Base-by-base conservation (phyloP, 345 rosid species). In the Salix viminalis region DNA sequence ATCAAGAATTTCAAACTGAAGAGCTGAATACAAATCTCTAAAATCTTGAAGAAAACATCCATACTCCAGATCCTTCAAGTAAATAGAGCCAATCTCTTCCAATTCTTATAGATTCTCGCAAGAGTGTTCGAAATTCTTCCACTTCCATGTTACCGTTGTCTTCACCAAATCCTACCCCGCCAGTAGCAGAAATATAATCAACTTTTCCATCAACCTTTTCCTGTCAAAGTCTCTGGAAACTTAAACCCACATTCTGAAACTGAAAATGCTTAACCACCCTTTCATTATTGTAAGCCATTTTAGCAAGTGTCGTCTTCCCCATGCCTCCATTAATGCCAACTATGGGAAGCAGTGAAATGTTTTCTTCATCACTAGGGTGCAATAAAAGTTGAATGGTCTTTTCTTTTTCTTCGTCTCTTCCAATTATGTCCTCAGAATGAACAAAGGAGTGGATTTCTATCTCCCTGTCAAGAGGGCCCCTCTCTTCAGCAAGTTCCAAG, bases 31-130 rank as follows among this genome's bases (percentile, higher is more conserved):
- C 0, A 7, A 7, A 0, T 58, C 30, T 2, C 24, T 21, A 3
- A 75, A 41, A 70, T 73, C 83, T 58, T 74, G 79, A 50, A 85
- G 81, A 68, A 85, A 83, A 2, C 79, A 85, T 60, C 86, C 72
- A 2, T 70, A 76, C 15, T 30, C 19, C 46, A 83, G 16, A 50
- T 83, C 84, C 18, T 68, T 78, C 7, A 65, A 54, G 28, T 70
- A 82, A 26, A 54, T 71, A 19, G 32, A 9, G 1, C 79, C 83
- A 24, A 67, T 16, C n/a, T 74, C 82, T 65, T 84, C 72, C 12
- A 72, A 13, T 23, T 34, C 28, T 28, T 2, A 71, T 7, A 3
- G 2, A 8, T 9, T 71, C 74, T 12, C 65, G 24, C 41, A 32
- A n/a, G 2, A 21, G 0, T 1, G 7, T 34, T 71, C 32, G 74